These are phyloP conservation scores for Asterella californica DNA, from an alignment of 225 moss, liverwort and hornwort species.

Conservation along the genomic window DNA sequence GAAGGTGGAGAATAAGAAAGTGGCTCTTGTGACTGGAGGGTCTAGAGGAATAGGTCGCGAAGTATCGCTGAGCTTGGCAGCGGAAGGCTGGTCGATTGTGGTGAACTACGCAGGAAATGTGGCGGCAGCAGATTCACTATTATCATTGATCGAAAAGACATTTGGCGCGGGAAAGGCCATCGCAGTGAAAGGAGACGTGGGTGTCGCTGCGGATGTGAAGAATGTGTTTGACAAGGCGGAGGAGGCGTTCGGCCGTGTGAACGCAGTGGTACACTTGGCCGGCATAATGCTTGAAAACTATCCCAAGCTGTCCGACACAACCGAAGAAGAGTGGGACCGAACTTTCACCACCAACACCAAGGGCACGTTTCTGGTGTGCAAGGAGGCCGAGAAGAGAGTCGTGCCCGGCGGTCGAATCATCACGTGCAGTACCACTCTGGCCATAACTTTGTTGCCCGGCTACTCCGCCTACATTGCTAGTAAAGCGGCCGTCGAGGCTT, in stretches of 20 bases:
- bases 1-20: slow-evolving; percentile 48
- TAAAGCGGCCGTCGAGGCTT: slow-evolving; percentile 66
- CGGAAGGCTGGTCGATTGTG: slow-evolving; percentile 57
- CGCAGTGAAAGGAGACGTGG: too few species aligned
- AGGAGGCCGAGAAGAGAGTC: slow-evolving; percentile 49
- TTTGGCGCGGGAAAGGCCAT: slow-evolving; percentile 53
- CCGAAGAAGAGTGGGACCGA: slow-evolving; percentile 57
- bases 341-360: slow-evolving; percentile 35
- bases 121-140: slow-evolving; percentile 44
- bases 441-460: slow-evolving; percentile 24
- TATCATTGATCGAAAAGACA: slow-evolving; percentile 37
- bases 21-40: slow-evolving; percentile 64
- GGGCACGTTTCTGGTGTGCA: slow-evolving; percentile 53
- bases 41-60: slow-evolving; percentile 68
- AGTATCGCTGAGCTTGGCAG: slow-evolving; percentile 40
- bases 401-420: slow-evolving; percentile 49
- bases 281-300: slow-evolving; percentile 5
- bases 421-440: slow-evolving; percentile 34
- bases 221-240: too few species aligned
- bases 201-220: too few species aligned
- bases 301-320: slow-evolving; percentile 38
- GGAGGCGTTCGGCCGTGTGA: too few species aligned
- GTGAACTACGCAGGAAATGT: slow-evolving; percentile 51
- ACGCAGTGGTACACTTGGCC: too few species aligned
- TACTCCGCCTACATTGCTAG: slow-evolving; percentile 47